Conservation (phyloP, 1,284 basidiomycete genomes). For the Rhodotorula mucilaginosa region DNA sequence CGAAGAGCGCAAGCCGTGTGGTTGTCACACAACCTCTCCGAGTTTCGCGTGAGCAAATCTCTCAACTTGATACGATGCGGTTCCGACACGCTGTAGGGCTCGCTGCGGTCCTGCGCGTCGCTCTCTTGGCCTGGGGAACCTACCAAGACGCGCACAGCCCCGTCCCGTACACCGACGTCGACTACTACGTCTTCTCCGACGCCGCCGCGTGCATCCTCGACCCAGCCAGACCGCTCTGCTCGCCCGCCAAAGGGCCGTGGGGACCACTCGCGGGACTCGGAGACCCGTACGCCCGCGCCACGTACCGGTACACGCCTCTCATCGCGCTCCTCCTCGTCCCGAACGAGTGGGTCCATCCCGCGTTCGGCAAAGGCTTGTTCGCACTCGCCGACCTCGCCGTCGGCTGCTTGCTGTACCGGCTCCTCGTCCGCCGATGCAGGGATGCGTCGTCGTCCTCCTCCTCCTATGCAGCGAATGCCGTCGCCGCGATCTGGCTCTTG, state of each 20-base stretch:
- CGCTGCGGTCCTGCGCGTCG: slow-evolving; percentile 14
- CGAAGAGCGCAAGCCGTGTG: no score
- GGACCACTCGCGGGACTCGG: slow-evolving; percentile 15
- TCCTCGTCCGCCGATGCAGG: slow-evolving; percentile 51
- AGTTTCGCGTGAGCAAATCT: no score
- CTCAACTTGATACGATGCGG: slow-evolving; percentile 10
- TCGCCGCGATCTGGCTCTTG: slow-evolving; percentile 69
- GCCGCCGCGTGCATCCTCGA: slow-evolving; percentile 67
- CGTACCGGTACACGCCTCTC: slow-evolving; percentile 94
- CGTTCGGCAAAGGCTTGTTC: slow-evolving; percentile 89
- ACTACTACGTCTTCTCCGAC: slow-evolving; percentile 93
- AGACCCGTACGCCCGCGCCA: slow-evolving; percentile 88
- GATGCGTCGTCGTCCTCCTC: not conserved
- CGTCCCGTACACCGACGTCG: slow-evolving; percentile 96
- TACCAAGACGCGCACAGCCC: slow-evolving; percentile 45
- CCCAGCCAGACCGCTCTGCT: slow-evolving; percentile 27
- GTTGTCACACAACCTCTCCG: no score
- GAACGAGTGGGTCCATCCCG: slow-evolving; percentile 71
- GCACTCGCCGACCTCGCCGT: slow-evolving; percentile 79
- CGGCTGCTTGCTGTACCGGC: slow-evolving; percentile 69
- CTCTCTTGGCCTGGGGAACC: slow-evolving; percentile 24
- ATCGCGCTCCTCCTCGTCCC: slow-evolving; percentile 79
- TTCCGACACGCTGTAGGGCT: slow-evolving; percentile 8
- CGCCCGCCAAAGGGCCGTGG: slow-evolving; percentile 12
- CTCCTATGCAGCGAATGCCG: slow-evolving; percentile 24